A percentile compares a stretch with the other conserved stretches of the same genome.
phyloP scores from a whole-genome alignment of 108 stramenopile species.

The Cyclotella sp. region DNA sequence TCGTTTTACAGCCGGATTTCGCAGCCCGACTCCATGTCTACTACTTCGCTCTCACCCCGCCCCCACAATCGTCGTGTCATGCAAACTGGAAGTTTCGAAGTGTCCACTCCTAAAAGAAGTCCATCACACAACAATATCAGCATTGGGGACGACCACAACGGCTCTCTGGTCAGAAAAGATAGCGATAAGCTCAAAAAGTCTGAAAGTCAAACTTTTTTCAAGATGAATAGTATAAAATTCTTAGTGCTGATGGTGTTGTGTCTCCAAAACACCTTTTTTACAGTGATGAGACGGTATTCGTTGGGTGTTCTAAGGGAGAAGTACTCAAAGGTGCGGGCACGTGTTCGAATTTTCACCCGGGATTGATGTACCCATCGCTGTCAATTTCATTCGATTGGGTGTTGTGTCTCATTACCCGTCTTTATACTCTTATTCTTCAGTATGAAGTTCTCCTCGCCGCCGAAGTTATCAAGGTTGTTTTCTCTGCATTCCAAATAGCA shows the following conservation, averaged over 20 bases:
- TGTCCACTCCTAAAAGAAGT: background rate
- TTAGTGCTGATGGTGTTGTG: slow-evolving; percentile 77
- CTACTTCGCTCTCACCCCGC: background rate
- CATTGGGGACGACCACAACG: background rate
- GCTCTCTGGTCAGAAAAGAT: background rate
- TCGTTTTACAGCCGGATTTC: background rate
- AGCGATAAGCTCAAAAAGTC: slow-evolving; percentile 23
- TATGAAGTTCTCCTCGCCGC: slow-evolving; percentile 83
- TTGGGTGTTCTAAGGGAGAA: slow-evolving; percentile 81
- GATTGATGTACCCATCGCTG: slow-evolving; percentile 17
- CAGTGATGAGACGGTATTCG: slow-evolving; percentile 86
- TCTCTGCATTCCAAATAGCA: slow-evolving; percentile 63
- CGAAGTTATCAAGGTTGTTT: slow-evolving; percentile 82
- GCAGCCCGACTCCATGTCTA: background rate
- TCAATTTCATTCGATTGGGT: slow-evolving; percentile 20
- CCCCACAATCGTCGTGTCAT: background rate
- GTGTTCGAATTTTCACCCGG: background rate
- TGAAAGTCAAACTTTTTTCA: slow-evolving; percentile 14
- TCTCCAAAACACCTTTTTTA: slow-evolving; percentile 88
- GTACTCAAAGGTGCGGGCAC: slow-evolving; percentile 82
- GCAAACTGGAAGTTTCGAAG: background rate
- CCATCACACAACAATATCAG: background rate
- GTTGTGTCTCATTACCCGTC: background rate
- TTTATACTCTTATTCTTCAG: slow-evolving; percentile 21
- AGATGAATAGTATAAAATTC: slow-evolving; percentile 70